Conservation (phyloP, 2,329 filamentous ascomycete genomes). For the Hypomyces rosellus region DNA sequence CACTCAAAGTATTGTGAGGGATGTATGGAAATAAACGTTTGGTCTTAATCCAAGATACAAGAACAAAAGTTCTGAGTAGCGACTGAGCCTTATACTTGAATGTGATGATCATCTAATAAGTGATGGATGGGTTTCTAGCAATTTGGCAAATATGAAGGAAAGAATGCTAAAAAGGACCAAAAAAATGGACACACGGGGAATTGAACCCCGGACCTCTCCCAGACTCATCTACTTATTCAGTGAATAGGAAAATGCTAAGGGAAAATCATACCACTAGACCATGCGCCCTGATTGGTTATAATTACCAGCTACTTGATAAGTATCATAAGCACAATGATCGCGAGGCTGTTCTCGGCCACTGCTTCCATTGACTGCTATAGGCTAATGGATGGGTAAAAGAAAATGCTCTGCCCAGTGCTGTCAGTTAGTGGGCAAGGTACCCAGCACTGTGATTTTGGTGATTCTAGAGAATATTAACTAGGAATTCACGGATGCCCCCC, state of each 20-base stretch:
- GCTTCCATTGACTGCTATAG: no score
- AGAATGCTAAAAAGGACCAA: background rate
- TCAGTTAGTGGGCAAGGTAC: no score
- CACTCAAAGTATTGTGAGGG: conserved; percentile 47
- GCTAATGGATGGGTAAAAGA: no score
- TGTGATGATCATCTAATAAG: background rate
- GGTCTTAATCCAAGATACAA: background rate
- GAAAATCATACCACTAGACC: conserved; percentile 1
- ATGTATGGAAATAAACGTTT: background rate
- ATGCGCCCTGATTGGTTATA: background rate
- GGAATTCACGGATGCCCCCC: no score
- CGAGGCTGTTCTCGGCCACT: no score
- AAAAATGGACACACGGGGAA: background rate
- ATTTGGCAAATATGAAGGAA: background rate
- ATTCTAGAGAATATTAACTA: no score
- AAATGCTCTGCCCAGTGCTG: no score
- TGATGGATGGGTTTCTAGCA: no score
- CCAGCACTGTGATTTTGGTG: no score
- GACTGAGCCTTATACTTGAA: background rate
- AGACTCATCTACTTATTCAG: background rate
- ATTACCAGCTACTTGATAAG: no score
- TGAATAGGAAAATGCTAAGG: background rate
- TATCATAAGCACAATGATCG: no score
- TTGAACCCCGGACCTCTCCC: conserved; percentile 1
- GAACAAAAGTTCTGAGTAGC: background rate